These are phyloP conservation scores for Candida tibetensis DNA, from an alignment of 805 yeast genomes.

Conservation along the genomic window DNA sequence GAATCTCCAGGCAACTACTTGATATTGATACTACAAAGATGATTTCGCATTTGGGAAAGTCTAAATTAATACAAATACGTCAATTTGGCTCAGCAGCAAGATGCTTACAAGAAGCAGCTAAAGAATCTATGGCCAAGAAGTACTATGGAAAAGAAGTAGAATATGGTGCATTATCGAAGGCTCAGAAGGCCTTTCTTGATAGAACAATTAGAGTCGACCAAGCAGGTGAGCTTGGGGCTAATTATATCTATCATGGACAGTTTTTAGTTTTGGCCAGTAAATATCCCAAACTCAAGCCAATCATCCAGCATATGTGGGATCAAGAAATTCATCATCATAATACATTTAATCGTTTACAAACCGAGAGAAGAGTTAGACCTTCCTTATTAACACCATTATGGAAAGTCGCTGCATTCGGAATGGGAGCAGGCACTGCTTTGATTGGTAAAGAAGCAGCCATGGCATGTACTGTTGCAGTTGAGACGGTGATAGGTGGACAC, in stretches of 20 bases:
- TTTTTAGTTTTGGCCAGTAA: slow-evolving; percentile 67
- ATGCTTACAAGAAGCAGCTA: slow-evolving; percentile 1
- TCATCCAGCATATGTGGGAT: slow-evolving; percentile 95
- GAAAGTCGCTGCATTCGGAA: slow-evolving; percentile 84
- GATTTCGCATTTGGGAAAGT: no score
- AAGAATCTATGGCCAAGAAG: slow-evolving; percentile 13
- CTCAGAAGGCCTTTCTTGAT: slow-evolving; percentile 70
- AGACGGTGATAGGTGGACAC: slow-evolving; percentile 95
- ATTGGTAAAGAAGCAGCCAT: slow-evolving; percentile 94
- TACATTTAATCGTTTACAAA: slow-evolving; percentile 78
- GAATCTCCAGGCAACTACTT: no score
- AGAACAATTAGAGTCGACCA: slow-evolving; percentile 88
- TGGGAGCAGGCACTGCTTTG: slow-evolving; percentile 85
- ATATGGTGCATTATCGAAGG: slow-evolving; percentile 41
- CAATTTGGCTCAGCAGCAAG: background rate
- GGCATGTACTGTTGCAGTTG: slow-evolving; percentile 99
- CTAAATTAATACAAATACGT: no score
- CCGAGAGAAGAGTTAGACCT: slow-evolving; percentile 80
- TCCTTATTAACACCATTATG: slow-evolving; percentile 88
- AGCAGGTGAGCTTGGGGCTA: slow-evolving; percentile 97
- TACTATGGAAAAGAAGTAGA: slow-evolving; percentile 25
- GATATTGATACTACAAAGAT: no score
- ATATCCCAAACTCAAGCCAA: slow-evolving; percentile 72
- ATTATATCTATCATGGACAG: slow-evolving; percentile 90
- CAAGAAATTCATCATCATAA: slow-evolving; percentile 90